Conservation (phyloP, 1,284 basidiomycete genomes). For the Austroboletus rostrupii region DNA sequence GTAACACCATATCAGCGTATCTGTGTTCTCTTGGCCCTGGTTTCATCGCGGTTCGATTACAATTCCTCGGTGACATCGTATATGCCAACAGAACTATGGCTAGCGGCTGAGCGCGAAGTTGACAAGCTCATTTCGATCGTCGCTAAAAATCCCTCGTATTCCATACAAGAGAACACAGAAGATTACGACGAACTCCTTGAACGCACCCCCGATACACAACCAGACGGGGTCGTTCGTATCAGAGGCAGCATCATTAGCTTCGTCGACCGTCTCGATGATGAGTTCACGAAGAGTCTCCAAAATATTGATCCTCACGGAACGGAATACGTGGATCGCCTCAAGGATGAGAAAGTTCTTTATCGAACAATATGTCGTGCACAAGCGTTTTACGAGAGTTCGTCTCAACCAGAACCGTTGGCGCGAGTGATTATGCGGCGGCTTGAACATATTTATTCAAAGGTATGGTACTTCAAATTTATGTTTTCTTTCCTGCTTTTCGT, state of each 20-base stretch:
- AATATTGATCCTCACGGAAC: constrained; percentile 98
- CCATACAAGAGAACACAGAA: constrained; percentile 82
- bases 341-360: constrained; percentile 95
- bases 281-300: constrained; percentile 97
- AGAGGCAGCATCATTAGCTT: constrained; percentile 93
- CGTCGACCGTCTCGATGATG: constrained; percentile 95
- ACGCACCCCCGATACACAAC: constrained; percentile 74
- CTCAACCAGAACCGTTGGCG: constrained; percentile 74
- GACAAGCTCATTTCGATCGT: constrained; percentile 84
- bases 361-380: constrained; percentile 90
- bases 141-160: constrained; percentile 67
- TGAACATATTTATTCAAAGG: constrained; percentile 98
- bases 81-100: constrained; percentile 94
- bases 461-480: constrained; percentile 33
- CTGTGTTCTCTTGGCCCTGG: constrained; percentile 88
- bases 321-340: constrained; percentile 94
- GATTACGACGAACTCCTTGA: constrained; percentile 94
- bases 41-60: constrained; percentile 97
- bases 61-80: constrained; percentile 82
- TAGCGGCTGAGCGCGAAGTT: constrained; percentile 82
- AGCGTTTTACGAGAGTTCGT: constrained; percentile 82
- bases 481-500: no score
- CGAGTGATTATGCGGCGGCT: constrained; percentile 92
- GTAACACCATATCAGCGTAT: constrained; percentile 90
- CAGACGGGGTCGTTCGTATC: constrained; percentile 68